Evolutionary conservation across 495 filamentous ascomycete genomes (phyloP), one percentile per base, ranked within the genome.

Genomic region (Daldinia decipiens): DNA sequence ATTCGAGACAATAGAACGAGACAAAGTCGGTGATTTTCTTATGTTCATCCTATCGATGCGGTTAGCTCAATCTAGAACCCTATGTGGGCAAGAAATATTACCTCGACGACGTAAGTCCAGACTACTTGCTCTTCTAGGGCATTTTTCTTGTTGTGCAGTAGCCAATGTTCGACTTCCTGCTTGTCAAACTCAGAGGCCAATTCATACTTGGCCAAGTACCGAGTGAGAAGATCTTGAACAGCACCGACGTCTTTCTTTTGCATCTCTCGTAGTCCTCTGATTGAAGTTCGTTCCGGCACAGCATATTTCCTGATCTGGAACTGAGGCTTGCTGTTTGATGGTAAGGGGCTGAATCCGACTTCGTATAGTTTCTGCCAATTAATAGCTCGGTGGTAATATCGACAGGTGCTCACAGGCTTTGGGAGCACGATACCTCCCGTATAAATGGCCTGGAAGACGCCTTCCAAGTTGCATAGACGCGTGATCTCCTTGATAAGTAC

Each of bases 401-500:
- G 87, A 79, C 93, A 97, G 12, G 94, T 97, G 79, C 90, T 91
- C 43, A 98, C 86, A 2, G 95, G 96, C 31, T 89, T 95, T 6
- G 95, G 96, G 2, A 99, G 84, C 31, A 98, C 88, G 21, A 95
- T 87, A 39, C 95, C 95, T 27, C 88, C 95, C 1, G 96, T 99
- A 80, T 97, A 97, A 74, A 98, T 92, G 38, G 95, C 96, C 78
- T 98, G 95, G 83, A 88, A 98, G 67, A 97, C 90, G 3, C 89
- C 90, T 43, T 88, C 83, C 26, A 91, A 75, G 78, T 98, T 95
- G 82, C 92, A 94, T 54, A 92, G 87, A 19, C 95, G 90, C 9
- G 95, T 98, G 76, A 99, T 93, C 77, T 98, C 95, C 77, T 98
- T 96, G 82, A 99, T 99, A 43, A 99, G 87, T 4, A 97, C 91